phyloP scores from a whole-genome alignment of 2,329 filamentous ascomycete species.

The Tothia fuscella region DNA sequence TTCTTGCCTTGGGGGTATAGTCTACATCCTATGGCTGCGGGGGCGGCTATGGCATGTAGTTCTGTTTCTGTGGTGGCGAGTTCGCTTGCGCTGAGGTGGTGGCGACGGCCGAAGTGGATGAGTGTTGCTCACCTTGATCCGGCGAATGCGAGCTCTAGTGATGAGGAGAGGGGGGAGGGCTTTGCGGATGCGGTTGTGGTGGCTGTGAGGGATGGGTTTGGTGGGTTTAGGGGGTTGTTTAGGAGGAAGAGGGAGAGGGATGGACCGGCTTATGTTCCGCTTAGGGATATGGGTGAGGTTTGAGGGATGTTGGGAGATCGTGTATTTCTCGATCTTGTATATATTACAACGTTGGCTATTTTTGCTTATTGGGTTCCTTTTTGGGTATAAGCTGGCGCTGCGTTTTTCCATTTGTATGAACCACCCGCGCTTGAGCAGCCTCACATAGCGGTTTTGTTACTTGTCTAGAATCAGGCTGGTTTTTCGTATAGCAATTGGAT shows the following conservation, averaged over 20 bases:
- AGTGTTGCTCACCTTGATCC: slow-evolving; percentile 52
- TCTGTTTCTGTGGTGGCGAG: slow-evolving; percentile 83
- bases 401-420: too few relatives aligned
- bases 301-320: not conserved
- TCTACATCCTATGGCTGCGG: slow-evolving; percentile 87
- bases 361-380: too few relatives aligned
- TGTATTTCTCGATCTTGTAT: not conserved
- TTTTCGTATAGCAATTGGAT: too few relatives aligned
- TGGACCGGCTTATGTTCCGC: slow-evolving; percentile 33
- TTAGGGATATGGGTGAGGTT: slow-evolving; percentile 28
- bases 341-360: too few relatives aligned
- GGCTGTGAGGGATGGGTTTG: not conserved
- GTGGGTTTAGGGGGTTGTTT: not conserved
- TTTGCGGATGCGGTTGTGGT: not conserved
- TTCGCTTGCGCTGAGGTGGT: slow-evolving; percentile 74
- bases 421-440: too few relatives aligned
- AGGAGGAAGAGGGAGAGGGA: slow-evolving; percentile 19
- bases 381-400: too few relatives aligned
- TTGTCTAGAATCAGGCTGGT: too few relatives aligned
- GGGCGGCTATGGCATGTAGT: slow-evolving; percentile 83
- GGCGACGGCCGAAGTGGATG: slow-evolving; percentile 81
- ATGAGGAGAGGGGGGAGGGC: slow-evolving; percentile 15
- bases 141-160: slow-evolving; percentile 16
- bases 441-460: too few relatives aligned
- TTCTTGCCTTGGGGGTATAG: slow-evolving; percentile 82